Evolutionary conservation across 1,284 basidiomycete genomes (phyloP).

Genomic region (Phellinidium pouzarii): DNA sequence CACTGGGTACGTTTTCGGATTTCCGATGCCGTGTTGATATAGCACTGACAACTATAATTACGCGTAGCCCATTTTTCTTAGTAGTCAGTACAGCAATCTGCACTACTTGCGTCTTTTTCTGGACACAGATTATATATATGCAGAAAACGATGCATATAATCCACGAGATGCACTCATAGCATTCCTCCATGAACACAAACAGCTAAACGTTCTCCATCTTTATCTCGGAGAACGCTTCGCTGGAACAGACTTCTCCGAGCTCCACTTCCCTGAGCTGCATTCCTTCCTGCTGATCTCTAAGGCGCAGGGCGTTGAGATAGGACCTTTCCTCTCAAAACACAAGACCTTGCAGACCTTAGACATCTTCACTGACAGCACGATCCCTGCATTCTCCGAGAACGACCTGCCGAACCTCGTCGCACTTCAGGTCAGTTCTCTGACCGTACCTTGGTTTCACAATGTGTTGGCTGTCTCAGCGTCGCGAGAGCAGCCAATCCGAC

Average conservation of each 20-base stretch:
- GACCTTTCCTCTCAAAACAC: conserved; percentile 7
- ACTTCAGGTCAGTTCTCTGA: conserved; percentile 14
- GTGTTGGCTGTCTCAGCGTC: conserved; percentile 1
- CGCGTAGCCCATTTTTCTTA: conserved; percentile 5
- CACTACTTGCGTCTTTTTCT: conserved; percentile 11
- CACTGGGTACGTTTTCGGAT: conserved; percentile 5
- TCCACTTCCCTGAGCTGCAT: conserved; percentile 3
- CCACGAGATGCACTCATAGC: conserved; percentile 1
- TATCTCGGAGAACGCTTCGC: conserved; percentile 3
- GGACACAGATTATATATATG: neutral
- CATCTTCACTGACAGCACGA: conserved; percentile 4
- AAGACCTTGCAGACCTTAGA: conserved; percentile 1
- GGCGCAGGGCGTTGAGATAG: conserved; percentile 6
- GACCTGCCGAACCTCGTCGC: conserved; percentile 5
- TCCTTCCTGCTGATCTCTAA: conserved; percentile 17
- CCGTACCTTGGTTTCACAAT: conserved; percentile 8
- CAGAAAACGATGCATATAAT: neutral
- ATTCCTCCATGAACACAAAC: conserved; percentile 5
- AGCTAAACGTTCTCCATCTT: conserved; percentile 10
- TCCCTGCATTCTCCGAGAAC: conserved; percentile 1
- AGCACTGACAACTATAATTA: neutral
- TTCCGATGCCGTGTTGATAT: too few relatives aligned
- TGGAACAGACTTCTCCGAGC: conserved; percentile 1
- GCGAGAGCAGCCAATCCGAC: conserved; percentile 4
- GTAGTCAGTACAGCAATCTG: conserved; percentile 8